A percentile compares a stretch with the other conserved stretches of the same genome.
These are phyloP conservation scores for Aureobasidium sp. DNA, from an alignment of 2,329 filamentous ascomycete genomes.

Conservation along the genomic window DNA sequence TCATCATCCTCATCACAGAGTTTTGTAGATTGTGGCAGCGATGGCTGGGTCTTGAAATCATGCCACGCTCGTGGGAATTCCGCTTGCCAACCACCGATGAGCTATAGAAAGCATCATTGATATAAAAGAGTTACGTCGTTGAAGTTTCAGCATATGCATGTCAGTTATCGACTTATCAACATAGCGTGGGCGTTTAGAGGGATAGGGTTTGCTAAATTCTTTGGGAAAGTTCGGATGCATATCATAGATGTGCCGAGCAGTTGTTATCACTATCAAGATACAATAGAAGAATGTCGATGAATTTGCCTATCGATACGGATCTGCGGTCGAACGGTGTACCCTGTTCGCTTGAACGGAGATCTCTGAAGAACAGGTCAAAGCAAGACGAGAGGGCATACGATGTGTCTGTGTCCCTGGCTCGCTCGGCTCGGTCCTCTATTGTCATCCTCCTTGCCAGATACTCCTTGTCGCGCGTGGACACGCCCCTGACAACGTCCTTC, in stretches of 20 bases:
- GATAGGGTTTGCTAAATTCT: not conserved
- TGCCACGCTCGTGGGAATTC: constrained; percentile 48
- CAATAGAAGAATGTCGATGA: not conserved
- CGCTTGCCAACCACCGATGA: constrained; percentile 29
- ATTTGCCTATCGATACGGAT: not conserved
- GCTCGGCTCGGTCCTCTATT: not conserved
- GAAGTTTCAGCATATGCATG: constrained; percentile 8
- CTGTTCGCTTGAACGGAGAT: not conserved
- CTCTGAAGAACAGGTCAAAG: not conserved
- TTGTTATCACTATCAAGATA: constrained; percentile 5
- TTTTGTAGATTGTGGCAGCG: constrained; percentile 48
- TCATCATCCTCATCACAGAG: constrained; percentile 46
- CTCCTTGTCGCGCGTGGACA: not conserved
- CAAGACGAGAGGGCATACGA: not conserved
- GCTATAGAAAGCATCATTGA: constrained; percentile 15
- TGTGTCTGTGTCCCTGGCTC: not conserved
- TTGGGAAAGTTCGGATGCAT: not conserved
- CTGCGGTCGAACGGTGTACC: constrained; percentile 1
- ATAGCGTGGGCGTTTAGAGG: constrained; percentile 9
- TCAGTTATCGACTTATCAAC: not conserved
- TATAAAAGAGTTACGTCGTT: constrained; percentile 6
- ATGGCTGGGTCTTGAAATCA: constrained; percentile 54
- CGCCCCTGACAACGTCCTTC: constrained; percentile 1
- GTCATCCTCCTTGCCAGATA: not conserved
- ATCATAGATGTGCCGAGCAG: not conserved